Evolutionary conservation across 768 basidiomycete species (phyloP).

Genomic region (Gyrodon lividus): DNA sequence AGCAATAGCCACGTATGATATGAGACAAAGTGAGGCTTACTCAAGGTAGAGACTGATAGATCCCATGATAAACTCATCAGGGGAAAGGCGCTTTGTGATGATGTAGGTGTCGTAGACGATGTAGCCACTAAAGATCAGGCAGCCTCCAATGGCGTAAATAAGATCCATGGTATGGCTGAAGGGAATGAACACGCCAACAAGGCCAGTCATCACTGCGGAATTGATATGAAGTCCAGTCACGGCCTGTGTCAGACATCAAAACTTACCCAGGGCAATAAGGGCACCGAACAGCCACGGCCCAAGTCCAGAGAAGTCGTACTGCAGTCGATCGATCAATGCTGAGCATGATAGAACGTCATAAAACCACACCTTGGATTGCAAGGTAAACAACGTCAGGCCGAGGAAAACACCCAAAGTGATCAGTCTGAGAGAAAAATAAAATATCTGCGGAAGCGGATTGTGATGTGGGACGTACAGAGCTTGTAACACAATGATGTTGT

Average conservation of each 20-base stretch:
- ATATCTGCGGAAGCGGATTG: background rate
- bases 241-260: background rate
- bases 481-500: conserved; percentile 75
- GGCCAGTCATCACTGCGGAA: conserved; percentile 66
- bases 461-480: conserved; percentile 59
- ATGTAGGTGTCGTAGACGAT: conserved; percentile 88
- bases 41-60: conserved; percentile 94
- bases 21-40: conserved; percentile 41
- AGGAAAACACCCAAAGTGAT: conserved; percentile 93
- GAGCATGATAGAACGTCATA: background rate
- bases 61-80: conserved; percentile 92
- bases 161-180: conserved; percentile 82
- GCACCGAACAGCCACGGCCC: conserved; percentile 88
- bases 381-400: conserved; percentile 90
- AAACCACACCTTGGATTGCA: conserved; percentile 79
- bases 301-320: conserved; percentile 95
- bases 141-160: conserved; percentile 73
- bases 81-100: conserved; percentile 85
- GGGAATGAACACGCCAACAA: conserved; percentile 85
- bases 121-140: conserved; percentile 86
- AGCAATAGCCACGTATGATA: conserved; percentile 1
- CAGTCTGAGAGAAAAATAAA: conserved; percentile 44
- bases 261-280: conserved; percentile 73
- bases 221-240: background rate
- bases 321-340: conserved; percentile 1